phyloP scores from a whole-genome alignment of 768 basidiomycete species.

The Fomitopsis pulvina region DNA sequence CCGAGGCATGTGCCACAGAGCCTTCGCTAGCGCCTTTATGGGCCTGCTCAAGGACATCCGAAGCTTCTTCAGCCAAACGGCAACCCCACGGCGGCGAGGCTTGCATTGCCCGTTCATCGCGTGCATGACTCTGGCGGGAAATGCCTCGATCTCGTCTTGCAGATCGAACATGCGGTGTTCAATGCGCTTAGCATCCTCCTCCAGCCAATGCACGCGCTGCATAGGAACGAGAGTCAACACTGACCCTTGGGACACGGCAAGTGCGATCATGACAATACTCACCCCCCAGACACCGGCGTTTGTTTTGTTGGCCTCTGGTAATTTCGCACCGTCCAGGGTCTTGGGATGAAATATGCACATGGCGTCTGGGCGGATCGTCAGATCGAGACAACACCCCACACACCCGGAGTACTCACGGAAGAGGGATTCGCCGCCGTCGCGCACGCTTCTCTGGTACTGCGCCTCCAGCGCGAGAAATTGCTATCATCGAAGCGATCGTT shows the following conservation, averaged over 20 bases:
- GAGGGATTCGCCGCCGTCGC: not conserved
- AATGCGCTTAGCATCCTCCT: not conserved
- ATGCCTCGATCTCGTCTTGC: slow-evolving; percentile 1
- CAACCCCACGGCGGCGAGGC: not conserved
- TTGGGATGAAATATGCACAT: not conserved
- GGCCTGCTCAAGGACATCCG: not conserved
- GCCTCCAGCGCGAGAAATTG: not conserved
- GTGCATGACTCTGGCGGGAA: not conserved
- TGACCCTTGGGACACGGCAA: not conserved
- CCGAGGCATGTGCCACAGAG: too few relatives aligned
- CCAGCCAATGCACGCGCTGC: not conserved
- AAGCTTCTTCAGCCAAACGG: not conserved
- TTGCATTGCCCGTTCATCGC: not conserved
- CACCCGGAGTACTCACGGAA: not conserved
- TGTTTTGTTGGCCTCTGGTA: not conserved
- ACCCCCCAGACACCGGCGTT: not conserved
- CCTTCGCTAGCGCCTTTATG: not conserved
- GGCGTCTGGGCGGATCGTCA: not conserved
- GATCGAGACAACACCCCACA: not conserved
- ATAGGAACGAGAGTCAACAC: not conserved
- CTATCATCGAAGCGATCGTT: not conserved
- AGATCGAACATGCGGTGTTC: not conserved
- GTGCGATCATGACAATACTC: too few relatives aligned
- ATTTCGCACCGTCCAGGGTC: not conserved
- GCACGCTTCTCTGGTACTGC: not conserved